phyloP scores from a whole-genome alignment of 2,329 filamentous ascomycete genomes.

The Ophiostoma ulmi region DNA sequence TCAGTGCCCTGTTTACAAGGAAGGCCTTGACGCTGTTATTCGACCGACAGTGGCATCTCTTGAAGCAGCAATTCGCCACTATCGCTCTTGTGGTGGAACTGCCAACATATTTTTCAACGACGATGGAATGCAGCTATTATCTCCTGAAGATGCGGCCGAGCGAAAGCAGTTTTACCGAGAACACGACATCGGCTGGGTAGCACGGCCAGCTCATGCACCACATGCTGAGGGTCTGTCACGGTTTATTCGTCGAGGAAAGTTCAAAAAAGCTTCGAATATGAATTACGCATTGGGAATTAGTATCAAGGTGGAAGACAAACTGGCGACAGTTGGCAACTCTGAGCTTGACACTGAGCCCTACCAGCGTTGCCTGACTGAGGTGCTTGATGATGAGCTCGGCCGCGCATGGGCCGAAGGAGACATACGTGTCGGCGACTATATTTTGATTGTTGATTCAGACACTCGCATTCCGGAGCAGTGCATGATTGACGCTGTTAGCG shows the following conservation, averaged over 20 bases:
- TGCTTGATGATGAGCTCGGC: conserved; percentile 61
- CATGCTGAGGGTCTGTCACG: conserved; percentile 45
- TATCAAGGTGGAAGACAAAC: conserved; percentile 65
- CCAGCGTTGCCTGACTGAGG: conserved; percentile 57
- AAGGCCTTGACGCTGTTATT: conserved; percentile 70
- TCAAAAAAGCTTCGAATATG: conserved; percentile 70
- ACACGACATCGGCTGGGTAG: conserved; percentile 65
- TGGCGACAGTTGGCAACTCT: conserved; percentile 56
- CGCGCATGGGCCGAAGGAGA: conserved; percentile 79
- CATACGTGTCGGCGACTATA: conserved; percentile 79
- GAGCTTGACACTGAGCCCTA: conserved; percentile 61
- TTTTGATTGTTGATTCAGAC: conserved; percentile 72
- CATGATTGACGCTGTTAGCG: conserved; percentile 70
- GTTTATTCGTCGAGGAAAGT: conserved; percentile 60
- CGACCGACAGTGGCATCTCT: conserved; percentile 72
- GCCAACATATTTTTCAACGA: conserved; percentile 75
- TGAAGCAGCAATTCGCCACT: conserved; percentile 71
- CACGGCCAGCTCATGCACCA: conserved; percentile 58
- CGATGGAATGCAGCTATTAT: conserved; percentile 64
- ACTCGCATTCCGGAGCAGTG: conserved; percentile 74
- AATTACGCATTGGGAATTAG: conserved; percentile 65
- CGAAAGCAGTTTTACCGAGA: conserved; percentile 65
- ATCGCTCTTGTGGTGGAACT: conserved; percentile 69
- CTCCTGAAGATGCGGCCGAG: conserved; percentile 55
- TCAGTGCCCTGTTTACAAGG: conserved; percentile 84